Base-by-base conservation (phyloP, 2,329 filamentous ascomycete species). In the Aspergillus hiratsukae region DNA sequence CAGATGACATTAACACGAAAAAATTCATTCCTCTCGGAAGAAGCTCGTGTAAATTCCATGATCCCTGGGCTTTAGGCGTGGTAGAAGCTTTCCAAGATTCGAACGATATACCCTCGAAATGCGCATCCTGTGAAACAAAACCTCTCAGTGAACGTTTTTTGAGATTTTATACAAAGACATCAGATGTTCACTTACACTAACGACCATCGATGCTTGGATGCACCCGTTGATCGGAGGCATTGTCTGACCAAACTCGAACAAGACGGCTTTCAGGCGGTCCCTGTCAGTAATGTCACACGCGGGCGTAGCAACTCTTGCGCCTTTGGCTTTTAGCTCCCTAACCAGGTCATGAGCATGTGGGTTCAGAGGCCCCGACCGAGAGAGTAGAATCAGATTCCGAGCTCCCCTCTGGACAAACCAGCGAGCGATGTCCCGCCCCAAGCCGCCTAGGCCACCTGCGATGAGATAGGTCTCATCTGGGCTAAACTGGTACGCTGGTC, bases 101-200 rank as follows among this genome's bases (percentile, higher is more conserved):
- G 49, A 71, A 72, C 0, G 60, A 61, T 70, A 78, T 75, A 21
- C 75, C 72, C 25, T 74, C 67, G 48, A 75, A 76, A 6, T 71
- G 46, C 5, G 31, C 19, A 21, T 57, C 55, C 9, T 43, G 14
- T 17, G 14, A 37, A 37, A 37, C 6, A 17, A 37, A 7, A 17
- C 5, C 2, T 37, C 14, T 37, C 31, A 17, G 14, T 37, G 14
- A 17, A 37, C 6, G 31, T 37, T 37, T 40, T n/a, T 56, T 56
- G 4, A 54, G 48, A 2, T 23, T 6, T 9, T 14, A 48, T 48
- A 7, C 21, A 6, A 48, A 25, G 19, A 14, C 2, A 17, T n/a
- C 14, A 28, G n/a, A 2, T 19, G 37, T 46, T 50, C 3, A 31
- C 41, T 53, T 50, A 51, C 54, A 70, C 53, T 50, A 19, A 50